These are phyloP conservation scores for Salvia sclarea DNA, from an alignment of 305 asterid genomes.

Conservation along the genomic window DNA sequence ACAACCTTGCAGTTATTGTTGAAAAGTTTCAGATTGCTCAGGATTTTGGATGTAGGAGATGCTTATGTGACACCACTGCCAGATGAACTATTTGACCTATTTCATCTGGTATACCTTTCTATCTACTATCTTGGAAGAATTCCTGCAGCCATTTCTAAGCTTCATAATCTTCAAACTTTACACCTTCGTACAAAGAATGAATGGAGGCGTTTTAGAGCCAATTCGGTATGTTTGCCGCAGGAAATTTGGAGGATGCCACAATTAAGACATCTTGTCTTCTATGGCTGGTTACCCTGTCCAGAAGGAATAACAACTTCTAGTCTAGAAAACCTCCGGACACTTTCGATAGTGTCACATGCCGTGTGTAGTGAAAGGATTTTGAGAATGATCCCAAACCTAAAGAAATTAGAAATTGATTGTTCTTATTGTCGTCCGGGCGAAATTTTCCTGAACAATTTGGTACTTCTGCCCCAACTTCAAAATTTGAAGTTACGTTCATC, in stretches of 20 bases:
- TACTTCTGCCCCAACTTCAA: background rate
- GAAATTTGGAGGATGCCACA: slow-evolving; percentile 15
- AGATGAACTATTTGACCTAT: slow-evolving; percentile 6
- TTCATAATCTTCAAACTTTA: slow-evolving; percentile 20
- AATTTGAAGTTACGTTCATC: background rate
- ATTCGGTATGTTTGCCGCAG: background rate
- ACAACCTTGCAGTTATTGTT: background rate
- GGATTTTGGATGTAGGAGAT: slow-evolving; percentile 21
- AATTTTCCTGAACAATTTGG: slow-evolving; percentile 4
- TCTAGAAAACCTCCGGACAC: slow-evolving; percentile 23
- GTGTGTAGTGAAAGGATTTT: background rate
- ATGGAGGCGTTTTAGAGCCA: no score
- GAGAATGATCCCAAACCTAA: slow-evolving; percentile 7
- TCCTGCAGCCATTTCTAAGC: slow-evolving; percentile 18
- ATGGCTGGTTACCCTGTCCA: background rate
- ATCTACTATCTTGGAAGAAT: background rate
- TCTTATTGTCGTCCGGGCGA: background rate
- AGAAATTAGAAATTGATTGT: background rate
- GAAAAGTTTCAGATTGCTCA: slow-evolving; percentile 3
- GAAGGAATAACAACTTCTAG: background rate
- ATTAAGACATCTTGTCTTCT: background rate
- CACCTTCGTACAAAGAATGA: no score
- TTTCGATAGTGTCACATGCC: background rate
- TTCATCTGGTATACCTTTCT: slow-evolving; percentile 23
- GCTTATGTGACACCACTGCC: no score